Conservation (phyloP, 495 filamentous ascomycete species). For the Penicillium simplicissimum region DNA sequence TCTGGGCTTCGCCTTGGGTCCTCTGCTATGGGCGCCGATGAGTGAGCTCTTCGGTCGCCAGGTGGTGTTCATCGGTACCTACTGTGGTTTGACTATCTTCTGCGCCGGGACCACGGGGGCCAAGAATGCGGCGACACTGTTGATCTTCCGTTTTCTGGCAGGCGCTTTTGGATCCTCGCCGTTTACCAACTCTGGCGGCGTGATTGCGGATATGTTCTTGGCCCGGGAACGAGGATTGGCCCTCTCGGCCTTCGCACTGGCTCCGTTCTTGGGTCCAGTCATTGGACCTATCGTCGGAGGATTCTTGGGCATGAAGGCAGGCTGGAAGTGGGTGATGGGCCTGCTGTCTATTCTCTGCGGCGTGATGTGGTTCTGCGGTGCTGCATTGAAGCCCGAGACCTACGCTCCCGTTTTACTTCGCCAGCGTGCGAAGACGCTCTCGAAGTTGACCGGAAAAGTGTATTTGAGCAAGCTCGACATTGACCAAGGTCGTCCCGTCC, state of each 20-base stretch:
- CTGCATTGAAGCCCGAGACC: conserved; percentile 52
- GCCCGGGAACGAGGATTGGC: conserved; percentile 60
- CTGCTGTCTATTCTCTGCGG: conserved; percentile 45
- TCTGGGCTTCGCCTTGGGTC: conserved; percentile 61
- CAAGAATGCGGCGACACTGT: conserved; percentile 58
- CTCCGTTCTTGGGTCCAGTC: conserved; percentile 63
- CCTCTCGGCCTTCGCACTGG: conserved; percentile 57
- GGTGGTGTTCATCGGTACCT: conserved; percentile 63
- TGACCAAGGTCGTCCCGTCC: conserved; percentile 30
- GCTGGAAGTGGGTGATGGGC: conserved; percentile 67
- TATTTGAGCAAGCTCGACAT: conserved; percentile 44
- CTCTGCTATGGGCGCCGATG: conserved; percentile 60
- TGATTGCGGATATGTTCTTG: conserved; percentile 68
- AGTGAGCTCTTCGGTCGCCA: conserved; percentile 69
- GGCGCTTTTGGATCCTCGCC: conserved; percentile 69
- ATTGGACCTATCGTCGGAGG: conserved; percentile 57
- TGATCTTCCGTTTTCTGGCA: conserved; percentile 72
- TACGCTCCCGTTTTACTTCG: conserved; percentile 56
- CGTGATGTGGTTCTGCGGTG: conserved; percentile 49
- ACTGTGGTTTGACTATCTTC: conserved; percentile 61
- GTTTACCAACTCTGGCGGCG: conserved; percentile 66
- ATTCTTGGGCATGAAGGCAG: conserved; percentile 51
- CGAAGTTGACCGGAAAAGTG: conserved; percentile 52
- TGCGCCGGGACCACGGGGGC: conserved; percentile 60
- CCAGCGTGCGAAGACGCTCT: conserved; percentile 47